Evolutionary conservation across 148 eudicot species (phyloP), one percentile per base, ranked within the genome.

Genomic region (Suaeda aralocaspica): DNA sequence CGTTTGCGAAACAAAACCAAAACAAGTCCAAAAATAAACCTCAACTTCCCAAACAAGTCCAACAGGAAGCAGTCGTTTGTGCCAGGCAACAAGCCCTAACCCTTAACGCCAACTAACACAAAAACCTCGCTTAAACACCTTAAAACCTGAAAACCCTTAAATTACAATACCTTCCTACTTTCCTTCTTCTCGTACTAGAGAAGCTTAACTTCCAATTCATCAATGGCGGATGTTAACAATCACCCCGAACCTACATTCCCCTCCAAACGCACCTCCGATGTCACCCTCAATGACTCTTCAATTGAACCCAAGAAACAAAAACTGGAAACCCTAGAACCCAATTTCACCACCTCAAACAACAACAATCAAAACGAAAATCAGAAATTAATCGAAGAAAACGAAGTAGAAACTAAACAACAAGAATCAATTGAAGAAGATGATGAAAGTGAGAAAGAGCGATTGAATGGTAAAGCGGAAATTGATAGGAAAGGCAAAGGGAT

Each of bases 401-500:
- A 71, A 36, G 12, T 16, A 24, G 29, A 34, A 60, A 30, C 45
- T 31, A 1, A 63, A 4, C 24, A 67, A 1, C 68, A 69, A 0
- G 79, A n/a, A n/a, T n/a, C n/a, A n/a, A n/a, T n/a, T n/a, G n/a
- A 60, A 12, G 79, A 72, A 3, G 81, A 62, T 4, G 77, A 70
- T 5, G 72, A 70, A 1, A 74, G 69, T 9, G 77, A 78, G 5
- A 73, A 41, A n/a, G 77, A 65, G 29, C 49, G 57, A 30, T 71
- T 73, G 6, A 81, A 81, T 56, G 84, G 77, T 0, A 60, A 79
- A 31, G 71, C 62, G 22, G 83, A 34, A 71, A 72, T 79, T 72
- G 91, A 89, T 49, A 71, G 84, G 10, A 88, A 88, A 76, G 92
- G 92, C 41, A 88, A 89, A 72, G 96, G 92, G 29, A 82, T 84